These are phyloP conservation scores for Fusarium sp. DNA, from an alignment of 2,329 filamentous ascomycete species.

Conservation along the genomic window DNA sequence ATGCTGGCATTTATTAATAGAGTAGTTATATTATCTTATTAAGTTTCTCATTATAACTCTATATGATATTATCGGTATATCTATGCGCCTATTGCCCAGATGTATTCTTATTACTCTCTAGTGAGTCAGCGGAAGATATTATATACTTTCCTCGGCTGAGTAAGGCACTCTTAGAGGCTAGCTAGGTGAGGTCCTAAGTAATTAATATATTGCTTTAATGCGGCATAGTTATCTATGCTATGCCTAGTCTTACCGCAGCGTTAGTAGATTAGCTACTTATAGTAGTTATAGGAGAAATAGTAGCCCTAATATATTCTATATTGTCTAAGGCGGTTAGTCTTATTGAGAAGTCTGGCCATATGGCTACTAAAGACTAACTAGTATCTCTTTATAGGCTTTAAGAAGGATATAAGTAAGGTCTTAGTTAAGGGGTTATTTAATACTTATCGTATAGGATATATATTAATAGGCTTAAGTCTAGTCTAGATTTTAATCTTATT, in stretches of 20 bases:
- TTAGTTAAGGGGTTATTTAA: constrained; percentile 17
- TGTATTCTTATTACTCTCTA: no score
- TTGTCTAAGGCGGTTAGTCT: neutral
- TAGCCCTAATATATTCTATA: neutral
- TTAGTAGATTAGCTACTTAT: neutral
- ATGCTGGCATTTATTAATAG: neutral
- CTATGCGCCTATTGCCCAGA: no score
- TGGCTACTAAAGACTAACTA: constrained; percentile 4
- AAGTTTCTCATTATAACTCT: no score
- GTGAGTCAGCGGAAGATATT: no score
- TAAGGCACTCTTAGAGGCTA: neutral
- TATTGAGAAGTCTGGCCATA: neutral
- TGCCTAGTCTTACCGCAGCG: neutral
- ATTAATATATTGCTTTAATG: neutral
- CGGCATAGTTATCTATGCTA: neutral
- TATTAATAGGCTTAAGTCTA: constrained; percentile 2
- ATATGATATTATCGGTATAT: no score
- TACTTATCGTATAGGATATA: neutral
- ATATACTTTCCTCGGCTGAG: no score
- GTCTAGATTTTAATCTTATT: constrained; percentile 8
- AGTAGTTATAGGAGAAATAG: neutral
- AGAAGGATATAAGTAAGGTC: constrained; percentile 26
- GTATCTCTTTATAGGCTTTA: constrained; percentile 22
- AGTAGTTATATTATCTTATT: neutral
- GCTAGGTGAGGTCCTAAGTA: neutral